phyloP scores from a whole-genome alignment of 1,284 basidiomycete species.

The Moesziomyces sp. region DNA sequence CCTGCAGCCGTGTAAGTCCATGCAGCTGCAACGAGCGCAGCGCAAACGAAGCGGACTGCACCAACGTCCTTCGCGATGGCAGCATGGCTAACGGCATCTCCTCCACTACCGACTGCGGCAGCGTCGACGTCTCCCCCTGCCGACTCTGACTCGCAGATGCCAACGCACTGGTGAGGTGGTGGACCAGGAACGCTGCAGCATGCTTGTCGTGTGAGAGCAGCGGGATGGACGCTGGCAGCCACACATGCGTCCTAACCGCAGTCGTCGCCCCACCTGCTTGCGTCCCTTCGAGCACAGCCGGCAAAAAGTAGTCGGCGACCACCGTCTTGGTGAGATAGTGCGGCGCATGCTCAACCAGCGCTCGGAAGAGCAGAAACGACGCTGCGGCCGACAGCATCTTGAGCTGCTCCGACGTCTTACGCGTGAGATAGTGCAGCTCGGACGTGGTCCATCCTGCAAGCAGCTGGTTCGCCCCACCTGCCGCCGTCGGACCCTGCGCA shows the following conservation, averaged over 20 bases:
- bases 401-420: conserved; percentile 35
- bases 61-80: conserved; percentile 2
- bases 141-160: conserved; percentile 2
- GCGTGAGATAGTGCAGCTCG: conserved; percentile 38
- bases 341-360: conserved; percentile 21
- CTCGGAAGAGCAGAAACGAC: conserved; percentile 26
- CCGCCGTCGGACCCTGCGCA: not conserved
- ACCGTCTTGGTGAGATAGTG: conserved; percentile 27
- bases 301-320: conserved; percentile 35
- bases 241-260: conserved; percentile 28
- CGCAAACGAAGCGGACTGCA: conserved; percentile 20
- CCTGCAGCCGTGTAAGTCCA: conserved; percentile 33
- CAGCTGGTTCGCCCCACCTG: conserved; percentile 9
- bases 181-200: conserved; percentile 22
- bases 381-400: conserved; percentile 27
- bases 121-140: not conserved
- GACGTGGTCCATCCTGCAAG: conserved; percentile 32
- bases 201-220: conserved; percentile 35
- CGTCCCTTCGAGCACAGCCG: conserved; percentile 14
- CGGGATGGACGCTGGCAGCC: conserved; percentile 38
- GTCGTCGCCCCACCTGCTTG: not conserved
- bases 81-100: conserved; percentile 21
- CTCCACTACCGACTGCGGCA: conserved; percentile 2
- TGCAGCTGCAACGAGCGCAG: conserved; percentile 39
- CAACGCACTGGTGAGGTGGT: conserved; percentile 20